Evolutionary conservation across 768 basidiomycete genomes (phyloP).

Genomic region (Kwoniella dendrophila): DNA sequence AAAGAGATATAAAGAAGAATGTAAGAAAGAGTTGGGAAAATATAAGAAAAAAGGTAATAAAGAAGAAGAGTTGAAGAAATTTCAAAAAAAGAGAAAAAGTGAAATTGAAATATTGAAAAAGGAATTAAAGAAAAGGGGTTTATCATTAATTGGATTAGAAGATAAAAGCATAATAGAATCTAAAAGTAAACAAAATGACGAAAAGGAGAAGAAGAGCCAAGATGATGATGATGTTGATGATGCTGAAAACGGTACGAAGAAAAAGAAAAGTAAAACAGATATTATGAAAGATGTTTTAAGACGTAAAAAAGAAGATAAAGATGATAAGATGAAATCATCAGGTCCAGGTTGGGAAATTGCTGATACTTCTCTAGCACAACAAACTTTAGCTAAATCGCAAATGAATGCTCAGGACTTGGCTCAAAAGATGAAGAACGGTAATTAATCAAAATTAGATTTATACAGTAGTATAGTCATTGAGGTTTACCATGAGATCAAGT

Average conservation of each 20-base stretch:
- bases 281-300: background rate
- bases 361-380: constrained; percentile 19
- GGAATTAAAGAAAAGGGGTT: constrained; percentile 13
- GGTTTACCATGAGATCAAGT: no score
- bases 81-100: constrained; percentile 15
- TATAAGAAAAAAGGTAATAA: constrained; percentile 11
- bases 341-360: constrained; percentile 22
- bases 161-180: constrained; percentile 7
- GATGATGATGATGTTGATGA: background rate
- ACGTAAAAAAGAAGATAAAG: constrained; percentile 6
- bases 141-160: constrained; percentile 8
- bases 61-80: constrained; percentile 12
- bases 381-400: constrained; percentile 12
- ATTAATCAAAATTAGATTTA: background rate
- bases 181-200: background rate
- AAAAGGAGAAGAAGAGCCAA: constrained; percentile 4
- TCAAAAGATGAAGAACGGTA: constrained; percentile 14
- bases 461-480: no score
- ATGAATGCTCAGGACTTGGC: constrained; percentile 20
- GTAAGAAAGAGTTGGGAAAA: constrained; percentile 11
- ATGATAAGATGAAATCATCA: background rate
- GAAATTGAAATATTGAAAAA: constrained; percentile 15
- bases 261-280: constrained; percentile 1
- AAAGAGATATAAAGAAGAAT: constrained; percentile 12
- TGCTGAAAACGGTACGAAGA: background rate